Base-by-base conservation (phyloP, 2,329 filamentous ascomycete genomes). In the Colletotrichum incanum region DNA sequence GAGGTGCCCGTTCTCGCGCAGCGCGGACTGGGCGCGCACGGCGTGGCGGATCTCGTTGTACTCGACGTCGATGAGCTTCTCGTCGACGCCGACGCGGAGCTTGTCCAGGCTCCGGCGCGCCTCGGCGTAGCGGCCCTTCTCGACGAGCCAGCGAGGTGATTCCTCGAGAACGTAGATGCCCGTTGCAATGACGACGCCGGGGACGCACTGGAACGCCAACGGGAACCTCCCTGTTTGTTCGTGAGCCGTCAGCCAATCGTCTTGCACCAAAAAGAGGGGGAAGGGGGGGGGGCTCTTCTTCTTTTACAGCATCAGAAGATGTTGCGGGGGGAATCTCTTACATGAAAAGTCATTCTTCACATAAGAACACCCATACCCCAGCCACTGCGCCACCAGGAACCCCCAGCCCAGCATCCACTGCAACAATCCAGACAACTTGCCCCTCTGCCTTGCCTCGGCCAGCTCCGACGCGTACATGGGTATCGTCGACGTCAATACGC, bases 381-480 rank as follows among this genome's bases (percentile, higher is more conserved):
- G 72, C 80, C 80, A 79, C 41, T 79, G 78, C 5, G 84, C 84
- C 31, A 83, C 79, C 34, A 86, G 73, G 64, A 84, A 81, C 1
- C 84, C 84, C 70, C 83, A 79, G 11, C 81, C 82, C 50, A 86
- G 78, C 79, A 85, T 83, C 84, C 83, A 86, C 75, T 86, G 84
- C 63, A 84, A 77, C 63, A 85, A 76, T 34, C 83, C 82, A 18
- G 79, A 82, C 4, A 85, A 75, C 52, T 81, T 77, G 6, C 82
- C 84, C 61, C 83, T 79, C 72, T 80, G 81, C 7, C 76, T 78
- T 5, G 83, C 76, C 49, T 78, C 80, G 7, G 84, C 82, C 20
- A 85, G 72, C 74, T 85, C 84, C 28, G 79, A 83, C 74, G 83
- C 84, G 74, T 87, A 87, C 58, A 86, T 82, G 3, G 85, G 85